Base-by-base conservation (phyloP, 352 stramenopile species). In the Phytophthora niederhauseri region DNA sequence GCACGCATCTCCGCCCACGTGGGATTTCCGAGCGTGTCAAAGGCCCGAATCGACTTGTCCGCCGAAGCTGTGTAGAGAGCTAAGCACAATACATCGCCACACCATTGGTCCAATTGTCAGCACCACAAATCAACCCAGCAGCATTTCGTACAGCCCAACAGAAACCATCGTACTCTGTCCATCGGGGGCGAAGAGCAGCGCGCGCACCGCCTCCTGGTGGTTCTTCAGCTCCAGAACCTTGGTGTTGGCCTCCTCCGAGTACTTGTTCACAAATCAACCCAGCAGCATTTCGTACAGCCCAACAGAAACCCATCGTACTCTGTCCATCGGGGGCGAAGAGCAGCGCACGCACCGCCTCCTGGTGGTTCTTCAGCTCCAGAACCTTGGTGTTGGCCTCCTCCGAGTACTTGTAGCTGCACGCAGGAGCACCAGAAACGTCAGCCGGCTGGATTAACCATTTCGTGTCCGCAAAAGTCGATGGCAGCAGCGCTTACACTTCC, bases 1-100 rank as follows among this genome's bases (percentile, higher is more conserved):
- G 88, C 86, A 19, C 86, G 87, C 57, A 94, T 80, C 73, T 94
- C 86, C 0, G 88, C 85, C 88, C 88, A 96, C 43, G 80, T 85
- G 1, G 81, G 79, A 20, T 91, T 93, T 60, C 88, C 88, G 11
- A 89, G 75, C 7, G 85, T 90, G 62, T 94, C 88, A 53, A 92
- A 94, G 22, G 86, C 86, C 50, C 88, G 88, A 61, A 96, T 94
- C 8, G 88, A 96, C 30, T 88, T 90, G 64, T 96, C 88, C 4
- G 84, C 77, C 9, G 85, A 91, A 2, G 83, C 85, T 26, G 86
- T 90, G 72, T 91, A 94, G 11, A 96, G 74, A 49, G 85, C 86
- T 95, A 58, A 30, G 38, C 15, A 65, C 11, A 64, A 20, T 15
- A 52, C 30, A 49, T 41, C n/a, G 48, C 15, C 36, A 61, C 31